Evolutionary conservation across 2,329 filamentous ascomycete species (phyloP).

Genomic region (Penicillium hordei): DNA sequence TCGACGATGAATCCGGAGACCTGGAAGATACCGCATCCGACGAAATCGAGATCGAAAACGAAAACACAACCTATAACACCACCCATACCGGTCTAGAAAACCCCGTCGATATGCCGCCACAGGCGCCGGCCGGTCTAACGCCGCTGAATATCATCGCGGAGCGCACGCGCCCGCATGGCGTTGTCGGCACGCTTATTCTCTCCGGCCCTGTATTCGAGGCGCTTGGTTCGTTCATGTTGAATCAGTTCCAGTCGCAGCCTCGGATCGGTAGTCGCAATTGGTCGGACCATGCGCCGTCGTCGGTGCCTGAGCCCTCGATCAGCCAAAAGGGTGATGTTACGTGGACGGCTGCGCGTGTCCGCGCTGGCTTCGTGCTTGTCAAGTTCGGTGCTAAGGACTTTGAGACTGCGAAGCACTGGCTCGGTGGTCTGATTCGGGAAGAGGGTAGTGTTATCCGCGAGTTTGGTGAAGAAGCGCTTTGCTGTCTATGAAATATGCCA

Average conservation of each 20-base stretch:
- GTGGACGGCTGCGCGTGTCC: slow-evolving; percentile 78
- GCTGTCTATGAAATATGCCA: slow-evolving; percentile 59
- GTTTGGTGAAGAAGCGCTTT: slow-evolving; percentile 78
- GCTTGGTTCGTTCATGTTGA: slow-evolving; percentile 71
- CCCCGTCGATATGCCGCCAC: slow-evolving; percentile 16
- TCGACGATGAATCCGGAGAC: slow-evolving; percentile 56
- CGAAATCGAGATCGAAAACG: slow-evolving; percentile 34
- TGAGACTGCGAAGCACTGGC: slow-evolving; percentile 77
- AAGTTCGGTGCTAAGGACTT: slow-evolving; percentile 85
- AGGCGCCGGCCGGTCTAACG: slow-evolving; percentile 18
- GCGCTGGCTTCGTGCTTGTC: slow-evolving; percentile 76
- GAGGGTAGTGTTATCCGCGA: slow-evolving; percentile 69
- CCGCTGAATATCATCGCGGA: slow-evolving; percentile 38
- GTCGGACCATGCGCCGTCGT: slow-evolving; percentile 34
- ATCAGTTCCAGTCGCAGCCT: slow-evolving; percentile 74
- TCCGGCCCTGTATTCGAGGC: slow-evolving; percentile 68
- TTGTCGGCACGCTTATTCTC: slow-evolving; percentile 83
- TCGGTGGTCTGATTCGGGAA: slow-evolving; percentile 69
- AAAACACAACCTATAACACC: slow-evolving; percentile 25
- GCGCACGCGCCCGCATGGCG: slow-evolving; percentile 71
- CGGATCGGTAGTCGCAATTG: slow-evolving; percentile 82
- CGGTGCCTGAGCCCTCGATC: slow-evolving; percentile 36
- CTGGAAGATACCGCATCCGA: slow-evolving; percentile 11
- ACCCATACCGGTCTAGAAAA: slow-evolving; percentile 3
- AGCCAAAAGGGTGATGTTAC: slow-evolving; percentile 55